Evolutionary conservation across 106 monocot genomes (phyloP).

Genomic region (Allium fistulosum): DNA sequence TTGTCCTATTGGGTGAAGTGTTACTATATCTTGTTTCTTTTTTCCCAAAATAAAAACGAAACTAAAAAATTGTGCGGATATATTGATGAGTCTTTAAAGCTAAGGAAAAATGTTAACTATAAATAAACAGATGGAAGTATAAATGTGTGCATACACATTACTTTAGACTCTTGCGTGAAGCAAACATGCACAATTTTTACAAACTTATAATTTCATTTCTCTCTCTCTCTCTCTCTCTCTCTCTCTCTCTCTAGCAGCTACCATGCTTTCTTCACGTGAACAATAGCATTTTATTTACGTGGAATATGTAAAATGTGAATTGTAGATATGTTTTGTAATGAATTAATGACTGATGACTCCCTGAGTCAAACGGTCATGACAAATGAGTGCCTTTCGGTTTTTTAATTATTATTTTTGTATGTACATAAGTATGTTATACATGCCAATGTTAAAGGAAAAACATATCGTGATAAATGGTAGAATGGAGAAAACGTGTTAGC

Average conservation of each 20-base stretch:
- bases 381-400: no score
- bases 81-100: conserved; percentile 97
- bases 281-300: no score
- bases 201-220: conserved; percentile 4
- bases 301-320: no score
- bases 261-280: neutral
- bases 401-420: no score
- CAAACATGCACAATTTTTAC: conserved; percentile 62
- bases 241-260: neutral
- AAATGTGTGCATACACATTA: neutral
- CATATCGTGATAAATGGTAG: no score
- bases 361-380: no score
- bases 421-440: no score
- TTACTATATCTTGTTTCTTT: conserved; percentile 28
- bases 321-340: no score
- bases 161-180: conserved; percentile 92
- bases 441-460: no score
- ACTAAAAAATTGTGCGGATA: conserved; percentile 8
- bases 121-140: neutral
- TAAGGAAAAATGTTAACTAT: conserved; percentile 63
- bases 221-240: neutral
- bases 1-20: conserved; percentile 55
- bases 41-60: conserved; percentile 1
- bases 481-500: no score
- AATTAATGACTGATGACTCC: no score